Evolutionary conservation across 306 rosid species (phyloP).

Genomic region (Senna tora): DNA sequence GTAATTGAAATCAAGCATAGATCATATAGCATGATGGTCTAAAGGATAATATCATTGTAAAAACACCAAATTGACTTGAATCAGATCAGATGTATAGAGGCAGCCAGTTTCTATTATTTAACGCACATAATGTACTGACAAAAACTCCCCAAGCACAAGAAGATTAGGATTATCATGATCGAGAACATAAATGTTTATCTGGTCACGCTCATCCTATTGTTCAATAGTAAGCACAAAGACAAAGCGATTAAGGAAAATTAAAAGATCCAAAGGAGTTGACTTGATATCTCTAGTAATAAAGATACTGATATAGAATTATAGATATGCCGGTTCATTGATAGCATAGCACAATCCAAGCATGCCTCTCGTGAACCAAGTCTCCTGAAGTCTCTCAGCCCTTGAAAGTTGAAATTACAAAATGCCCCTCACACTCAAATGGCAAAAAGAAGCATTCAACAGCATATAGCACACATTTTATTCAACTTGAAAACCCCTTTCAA

Average conservation of each 20-base stretch:
- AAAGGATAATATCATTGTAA: background rate
- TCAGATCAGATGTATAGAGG: background rate
- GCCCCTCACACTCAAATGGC: background rate
- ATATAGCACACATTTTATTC: slow-evolving; percentile 21
- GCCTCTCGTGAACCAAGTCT: slow-evolving; percentile 1
- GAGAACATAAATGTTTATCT: slow-evolving; percentile 6
- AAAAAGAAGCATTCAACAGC: slow-evolving; percentile 15
- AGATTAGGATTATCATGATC: background rate
- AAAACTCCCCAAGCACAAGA: background rate
- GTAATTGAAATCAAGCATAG: slow-evolving; percentile 24
- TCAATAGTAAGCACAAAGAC: slow-evolving; percentile 4
- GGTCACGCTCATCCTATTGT: background rate
- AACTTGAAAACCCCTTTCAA: background rate
- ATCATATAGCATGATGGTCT: slow-evolving; percentile 8
- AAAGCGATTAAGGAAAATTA: background rate
- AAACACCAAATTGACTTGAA: background rate
- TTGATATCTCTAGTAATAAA: background rate
- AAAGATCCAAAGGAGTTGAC: slow-evolving; percentile 15
- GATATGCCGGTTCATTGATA: background rate
- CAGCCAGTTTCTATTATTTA: background rate
- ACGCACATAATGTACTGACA: background rate
- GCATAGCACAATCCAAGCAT: background rate
- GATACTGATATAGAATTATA: too few species aligned
- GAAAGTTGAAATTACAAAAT: background rate
- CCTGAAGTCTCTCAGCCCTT: background rate